Conservation (phyloP, 164 flowering plant genomes). For the Vitis labrusca region DNA sequence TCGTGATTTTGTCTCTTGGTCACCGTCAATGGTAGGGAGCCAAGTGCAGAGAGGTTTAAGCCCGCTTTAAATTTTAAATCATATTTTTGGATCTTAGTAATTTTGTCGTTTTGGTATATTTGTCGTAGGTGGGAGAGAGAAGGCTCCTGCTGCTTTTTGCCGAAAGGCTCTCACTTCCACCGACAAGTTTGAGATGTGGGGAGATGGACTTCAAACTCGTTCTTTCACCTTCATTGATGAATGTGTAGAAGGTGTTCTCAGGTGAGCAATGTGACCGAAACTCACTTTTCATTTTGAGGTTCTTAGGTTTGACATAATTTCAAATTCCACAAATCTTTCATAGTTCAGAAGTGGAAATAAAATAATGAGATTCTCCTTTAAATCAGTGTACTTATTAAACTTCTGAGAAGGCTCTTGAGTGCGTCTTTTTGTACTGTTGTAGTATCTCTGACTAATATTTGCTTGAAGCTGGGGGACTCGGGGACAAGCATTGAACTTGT, state of each 20-base stretch:
- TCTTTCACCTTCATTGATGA: conserved; percentile 98
- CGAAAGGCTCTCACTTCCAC: conserved; percentile 83
- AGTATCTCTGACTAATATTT: too few species aligned
- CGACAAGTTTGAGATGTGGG: conserved; percentile 99
- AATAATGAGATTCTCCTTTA: too few species aligned
- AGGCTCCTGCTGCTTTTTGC: conserved; percentile 99
- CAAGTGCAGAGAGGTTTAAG: too few species aligned
- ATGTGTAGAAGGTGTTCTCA: conserved; percentile 94
- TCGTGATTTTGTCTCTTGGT: not conserved
- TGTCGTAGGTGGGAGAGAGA: conserved; percentile 86
- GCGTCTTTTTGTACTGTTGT: too few species aligned
- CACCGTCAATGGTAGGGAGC: too few species aligned
- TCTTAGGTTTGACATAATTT: not conserved
- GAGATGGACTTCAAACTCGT: conserved; percentile 95
- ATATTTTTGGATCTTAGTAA: not conserved
- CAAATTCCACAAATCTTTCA: not conserved
- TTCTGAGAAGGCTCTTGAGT: too few species aligned
- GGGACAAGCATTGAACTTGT: too few species aligned
- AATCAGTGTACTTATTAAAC: too few species aligned
- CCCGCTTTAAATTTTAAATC: too few species aligned
- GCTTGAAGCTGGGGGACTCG: too few species aligned
- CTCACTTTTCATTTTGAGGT: not conserved
- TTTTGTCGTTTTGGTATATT: conserved; percentile 8
- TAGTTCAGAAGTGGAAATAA: too few species aligned
- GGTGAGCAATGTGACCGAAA: conserved; percentile 36